Evolutionary conservation across 495 filamentous ascomycete genomes (phyloP).

Genomic region (Amniculicola lignicola): DNA sequence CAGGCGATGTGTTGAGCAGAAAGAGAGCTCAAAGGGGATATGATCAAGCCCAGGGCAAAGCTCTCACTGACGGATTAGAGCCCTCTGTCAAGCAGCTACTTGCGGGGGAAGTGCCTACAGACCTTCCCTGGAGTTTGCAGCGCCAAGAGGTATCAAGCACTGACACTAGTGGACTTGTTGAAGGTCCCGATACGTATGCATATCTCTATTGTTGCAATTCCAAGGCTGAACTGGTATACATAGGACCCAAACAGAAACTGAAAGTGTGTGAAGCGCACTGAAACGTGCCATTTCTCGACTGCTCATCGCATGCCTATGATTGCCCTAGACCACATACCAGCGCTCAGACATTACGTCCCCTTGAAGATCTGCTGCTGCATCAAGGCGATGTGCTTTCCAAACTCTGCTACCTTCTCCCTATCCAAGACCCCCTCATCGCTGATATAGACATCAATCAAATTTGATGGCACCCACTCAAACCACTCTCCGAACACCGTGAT

Average conservation of each 20-base stretch:
- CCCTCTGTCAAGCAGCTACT: conserved; percentile 3
- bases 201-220: too few relatives aligned
- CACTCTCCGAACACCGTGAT: conserved; percentile 56
- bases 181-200: too few relatives aligned
- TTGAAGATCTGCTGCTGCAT: too few relatives aligned
- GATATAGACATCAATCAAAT: conserved; percentile 54
- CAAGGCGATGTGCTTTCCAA: conserved; percentile 1
- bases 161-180: too few relatives aligned
- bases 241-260: too few relatives aligned
- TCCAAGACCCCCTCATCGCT: conserved; percentile 51
- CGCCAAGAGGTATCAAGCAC: too few relatives aligned
- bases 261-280: too few relatives aligned
- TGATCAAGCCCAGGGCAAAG: conserved; percentile 6
- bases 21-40: conserved; percentile 38
- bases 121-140: conserved; percentile 5
- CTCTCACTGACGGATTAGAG: conserved; percentile 11
- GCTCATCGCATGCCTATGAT: too few relatives aligned
- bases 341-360: too few relatives aligned
- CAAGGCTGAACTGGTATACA: too few relatives aligned
- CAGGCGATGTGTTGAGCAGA: conserved; percentile 17
- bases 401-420: conserved; percentile 35
- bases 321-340: too few relatives aligned
- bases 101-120: background rate
- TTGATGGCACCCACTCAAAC: conserved; percentile 63
- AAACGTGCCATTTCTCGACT: too few relatives aligned